Base-by-base conservation (phyloP, 2,329 filamentous ascomycete genomes). In the Microdochium nivale region DNA sequence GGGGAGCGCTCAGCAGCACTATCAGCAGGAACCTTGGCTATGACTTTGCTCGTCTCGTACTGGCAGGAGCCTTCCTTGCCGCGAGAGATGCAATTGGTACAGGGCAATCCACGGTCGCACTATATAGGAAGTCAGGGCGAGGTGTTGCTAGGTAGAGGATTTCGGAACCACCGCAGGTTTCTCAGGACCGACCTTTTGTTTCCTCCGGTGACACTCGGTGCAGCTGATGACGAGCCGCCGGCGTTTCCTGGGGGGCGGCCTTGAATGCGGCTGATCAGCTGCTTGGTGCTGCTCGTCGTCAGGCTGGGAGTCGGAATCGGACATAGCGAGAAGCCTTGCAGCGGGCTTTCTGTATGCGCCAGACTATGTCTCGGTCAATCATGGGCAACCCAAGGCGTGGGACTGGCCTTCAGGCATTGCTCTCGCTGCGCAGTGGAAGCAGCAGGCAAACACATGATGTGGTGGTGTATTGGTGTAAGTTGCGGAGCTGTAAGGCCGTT, bases 121-220 rank as follows among this genome's bases (percentile, higher is more conserved):
- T 81, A 56, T 24, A 44, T 51, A 40, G 51, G 27, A 55, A 51
- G 52, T 56, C 54, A 56, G 57, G 44, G 46, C 53, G 47, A 52
- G 51, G 52, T 16, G 14, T 21, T 40, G 21, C 25, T n/a, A 5
- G n/a, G 16, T 21, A 35, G 25, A 50, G n/a, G n/a, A n/a, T n/a
- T n/a, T n/a, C n/a, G n/a, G n/a, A n/a, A n/a, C n/a, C n/a, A n/a
- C n/a, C n/a, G n/a, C n/a, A 24, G 25, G 49, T 32, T 19, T 21
- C 19, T 24, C 33, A 51, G 23, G 44, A 21, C 60, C 33, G 46
- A 77, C 77, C 72, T 81, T 81, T 61, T 83, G 79, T 61, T 85
- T 85, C 54, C 81, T 73, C 54, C 81, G 71, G 64, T 84, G 81
- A 57, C 81, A 85, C 61, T 85, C 81, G 11, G 76, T 80, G 58